Base-by-base conservation (phyloP, 2,329 filamentous ascomycete species). In the Uncinocarpus reesii region DNA sequence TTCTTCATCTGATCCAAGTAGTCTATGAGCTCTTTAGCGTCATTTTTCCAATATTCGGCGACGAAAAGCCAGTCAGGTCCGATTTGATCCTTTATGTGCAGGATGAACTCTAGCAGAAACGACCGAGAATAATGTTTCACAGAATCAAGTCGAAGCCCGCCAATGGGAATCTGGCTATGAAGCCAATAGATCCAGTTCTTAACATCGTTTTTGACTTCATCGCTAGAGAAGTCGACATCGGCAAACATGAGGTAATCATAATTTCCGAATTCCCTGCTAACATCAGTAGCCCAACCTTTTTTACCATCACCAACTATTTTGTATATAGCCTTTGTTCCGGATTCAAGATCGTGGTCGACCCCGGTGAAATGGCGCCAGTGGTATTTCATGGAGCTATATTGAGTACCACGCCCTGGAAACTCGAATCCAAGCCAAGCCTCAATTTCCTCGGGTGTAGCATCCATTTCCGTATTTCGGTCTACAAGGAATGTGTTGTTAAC, bases 211-310 rank as follows among this genome's bases (percentile, higher is more conserved):
- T 72, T 70, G 7, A 86, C 82, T 55, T 84, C 81, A 0, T 71
- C 70, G 49, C 83, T 74, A 2, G 67, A 64, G 60, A 83, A 82
- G 62, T 86, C 81, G 32, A 86, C 62, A 60, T 86, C 79, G 4
- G 79, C 78, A 56, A 84, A 85, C 79, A 86, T 84, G 13, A 86
- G 72, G 58, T 80, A 85, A 54, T 75, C 73, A 43, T 76, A 80
- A 57, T 86, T 86, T 6, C 83, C 83, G 53, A 79, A 74, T 61
- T 83, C 71, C 16, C 75, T 72, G 23, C 79, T 78, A 2, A 82
- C 80, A 11, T 74, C 73, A 0, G 72, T 58, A 2, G 78, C 77
- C 82, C 81, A 86, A 31, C 73, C 71, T 57, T 84, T 83, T 47
- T 76, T 73, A 51, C 68, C 59, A 13, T 74, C 76, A 0, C 77